A percentile compares a stretch with the other conserved stretches of the same genome.
These are phyloP conservation scores for Mycena galopus DNA, from an alignment of 768 basidiomycete genomes.

Conservation along the genomic window DNA sequence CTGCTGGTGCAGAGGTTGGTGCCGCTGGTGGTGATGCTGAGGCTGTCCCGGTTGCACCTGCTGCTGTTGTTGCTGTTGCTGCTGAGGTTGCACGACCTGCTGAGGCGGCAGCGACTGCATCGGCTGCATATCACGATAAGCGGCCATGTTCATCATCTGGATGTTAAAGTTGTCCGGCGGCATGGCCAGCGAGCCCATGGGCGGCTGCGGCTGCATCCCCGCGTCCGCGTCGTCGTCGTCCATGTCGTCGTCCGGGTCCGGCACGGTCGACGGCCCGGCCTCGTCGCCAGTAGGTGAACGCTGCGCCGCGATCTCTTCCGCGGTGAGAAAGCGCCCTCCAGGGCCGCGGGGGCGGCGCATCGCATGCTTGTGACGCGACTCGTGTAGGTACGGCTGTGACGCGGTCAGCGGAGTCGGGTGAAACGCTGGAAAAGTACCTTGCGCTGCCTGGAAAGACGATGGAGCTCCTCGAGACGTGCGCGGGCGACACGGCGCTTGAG, in stretches of 20 bases:
- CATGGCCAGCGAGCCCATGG: background rate
- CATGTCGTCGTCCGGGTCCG: slow-evolving; percentile 55
- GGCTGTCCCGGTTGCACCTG: slow-evolving; percentile 20
- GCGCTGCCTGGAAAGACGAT: slow-evolving; percentile 90
- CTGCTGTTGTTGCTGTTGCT: slow-evolving; percentile 36
- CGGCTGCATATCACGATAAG: slow-evolving; percentile 38
- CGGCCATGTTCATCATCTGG: slow-evolving; percentile 43
- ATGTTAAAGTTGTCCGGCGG: slow-evolving; percentile 40
- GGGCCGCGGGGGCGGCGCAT: slow-evolving; percentile 97
- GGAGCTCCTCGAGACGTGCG: slow-evolving; percentile 93
- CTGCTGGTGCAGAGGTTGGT: slow-evolving; percentile 6
- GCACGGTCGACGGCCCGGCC: slow-evolving; percentile 44
- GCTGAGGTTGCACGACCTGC: slow-evolving; percentile 39
- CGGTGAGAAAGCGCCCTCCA: slow-evolving; percentile 97
- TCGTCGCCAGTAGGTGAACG: slow-evolving; percentile 59
- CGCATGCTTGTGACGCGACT: slow-evolving; percentile 97
- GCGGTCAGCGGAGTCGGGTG: slow-evolving; percentile 11
- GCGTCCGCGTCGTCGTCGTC: slow-evolving; percentile 54
- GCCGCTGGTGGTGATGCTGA: slow-evolving; percentile 27
- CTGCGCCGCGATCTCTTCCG: slow-evolving; percentile 93
- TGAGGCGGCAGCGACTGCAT: slow-evolving; percentile 32
- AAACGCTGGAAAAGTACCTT: slow-evolving; percentile 68
- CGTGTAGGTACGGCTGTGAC: slow-evolving; percentile 93
- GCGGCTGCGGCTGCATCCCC: slow-evolving; percentile 33
- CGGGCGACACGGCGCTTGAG: slow-evolving; percentile 94